Base-by-base conservation (phyloP, 768 basidiomycete species). In the Porpolomopsis calyptriformis region DNA sequence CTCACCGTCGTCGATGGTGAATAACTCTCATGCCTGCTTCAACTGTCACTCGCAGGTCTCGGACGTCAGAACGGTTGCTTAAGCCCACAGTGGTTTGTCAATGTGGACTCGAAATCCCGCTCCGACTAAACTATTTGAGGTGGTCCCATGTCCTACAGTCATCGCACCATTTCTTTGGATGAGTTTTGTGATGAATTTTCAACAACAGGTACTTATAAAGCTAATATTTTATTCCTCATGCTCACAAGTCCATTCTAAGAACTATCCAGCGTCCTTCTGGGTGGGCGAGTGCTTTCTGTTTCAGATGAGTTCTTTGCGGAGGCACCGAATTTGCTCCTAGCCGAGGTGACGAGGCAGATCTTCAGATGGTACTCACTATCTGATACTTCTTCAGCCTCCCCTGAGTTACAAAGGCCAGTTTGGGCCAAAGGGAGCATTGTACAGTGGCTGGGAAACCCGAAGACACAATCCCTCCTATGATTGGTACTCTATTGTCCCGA, bases 261-360 rank as follows among this genome's bases (percentile, higher is more conserved):
- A 64, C 73, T 98, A 9, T 96, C 93, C 24, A 88, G 85, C 50
- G 82, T 80, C 14, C 80, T 82, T 0, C 68, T 97, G 10, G 94
- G 90, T 14, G 92, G 82, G 2, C 62, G 72, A 48, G 68, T 97
- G 53, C 58, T 83, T 25, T 70, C 74, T 2, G 80, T 86, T 38
- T 96, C 92, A 2, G 96, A 99, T 62, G 91, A 99, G 52, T 99
- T 98, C 71, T 99, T 99, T 57, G 91, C 89, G 8, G 77, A 82
- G 54, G 91, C 86, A 0, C 74, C 64, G 51, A 80, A 94, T 65
- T 69, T 99, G 20, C 71, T 99, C 45, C 73, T 85, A 40, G 82
- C 87, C 35, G 80, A 82, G 65, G 93, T 89, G n/a, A n/a, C n/a
- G n/a, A 50, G 39, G 52, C 34, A 9, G 37, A 27, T 34, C 18